Base-by-base conservation (phyloP, 257 asterid species). In the Knoxia roxburghii region DNA sequence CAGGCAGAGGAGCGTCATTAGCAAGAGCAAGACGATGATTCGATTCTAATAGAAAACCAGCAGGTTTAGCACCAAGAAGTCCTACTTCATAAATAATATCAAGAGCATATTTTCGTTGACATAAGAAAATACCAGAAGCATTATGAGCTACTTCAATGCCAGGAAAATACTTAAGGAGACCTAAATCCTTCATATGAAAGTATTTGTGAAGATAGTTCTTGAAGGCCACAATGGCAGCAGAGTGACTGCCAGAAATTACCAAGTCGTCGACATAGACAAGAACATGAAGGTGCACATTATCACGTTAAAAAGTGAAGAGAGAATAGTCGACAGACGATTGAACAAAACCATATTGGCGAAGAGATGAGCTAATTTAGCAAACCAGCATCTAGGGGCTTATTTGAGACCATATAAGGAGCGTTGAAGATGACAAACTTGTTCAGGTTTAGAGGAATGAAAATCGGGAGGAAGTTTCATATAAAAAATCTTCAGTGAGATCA, bases 91-190 rank as follows among this genome's bases (percentile, higher is more conserved):
- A 26, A 5, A 58, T 14, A 14, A 58, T 58, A 23, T 58, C 64
- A 8, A 30, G 40, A 6, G 64, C 12, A 30, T 58, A 58, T 15
- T 58, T 29, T 6, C 41, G 64, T 21, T 29, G 64, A 29, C 41
- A 58, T 0, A 58, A 21, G 26, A 58, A 58, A 5, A 58, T 26
- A 20, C 64, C 64, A 15, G 15, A 18, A 1, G 23, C 9, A 24
- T 1, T 58, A 26, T 10, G 64, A 4, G 64, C 64, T 21, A 58
- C 64, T 39, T 58, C 63, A 7, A 57, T 21, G 63, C 63, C 63
- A 0, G 8, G 35, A n/a, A 54, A 54, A 1, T 54, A 23, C n/a
- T 54, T 54, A n/a, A 54, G 29, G 9, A 54, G 7, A 54, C 60
- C 60, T 3, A 37, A 4, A 37, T 37, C 41, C 9, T 37, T 37